Conservation (phyloP, 345 rosid species). For the Populus nigra region DNA sequence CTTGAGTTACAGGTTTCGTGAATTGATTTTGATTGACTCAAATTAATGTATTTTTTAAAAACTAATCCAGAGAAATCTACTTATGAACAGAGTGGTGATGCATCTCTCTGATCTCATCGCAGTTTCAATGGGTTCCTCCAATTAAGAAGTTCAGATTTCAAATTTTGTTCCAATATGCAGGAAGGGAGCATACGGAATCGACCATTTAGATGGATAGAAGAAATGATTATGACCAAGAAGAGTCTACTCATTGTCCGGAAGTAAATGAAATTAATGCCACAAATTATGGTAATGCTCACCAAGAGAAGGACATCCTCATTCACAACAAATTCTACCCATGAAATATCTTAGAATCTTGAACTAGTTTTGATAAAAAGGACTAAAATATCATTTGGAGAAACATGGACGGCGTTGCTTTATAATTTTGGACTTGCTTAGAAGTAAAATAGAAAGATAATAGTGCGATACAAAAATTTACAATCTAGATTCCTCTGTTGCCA, state of each 20-base stretch:
- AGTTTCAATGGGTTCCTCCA: background rate
- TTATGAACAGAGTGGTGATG: background rate
- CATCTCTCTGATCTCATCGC: background rate
- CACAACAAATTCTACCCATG: background rate
- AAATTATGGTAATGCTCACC: constrained; percentile 1
- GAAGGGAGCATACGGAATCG: constrained; percentile 24
- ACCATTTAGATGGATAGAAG: constrained; percentile 18
- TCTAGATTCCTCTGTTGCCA: background rate
- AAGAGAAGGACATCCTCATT: constrained; percentile 16
- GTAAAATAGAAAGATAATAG: no score
- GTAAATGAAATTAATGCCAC: constrained; percentile 13
- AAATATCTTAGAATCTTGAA: no score
- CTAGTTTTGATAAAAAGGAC: no score
- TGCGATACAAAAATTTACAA: no score
- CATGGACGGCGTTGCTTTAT: no score
- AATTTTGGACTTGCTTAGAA: no score
- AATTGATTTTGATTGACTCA: no score
- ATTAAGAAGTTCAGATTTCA: background rate
- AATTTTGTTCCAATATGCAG: constrained; percentile 27
- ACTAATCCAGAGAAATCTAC: background rate
- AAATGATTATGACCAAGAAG: constrained; percentile 31
- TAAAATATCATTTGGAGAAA: no score
- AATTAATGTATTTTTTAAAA: no score
- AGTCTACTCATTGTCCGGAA: constrained; percentile 15
- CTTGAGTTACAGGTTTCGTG: no score